Evolutionary conservation across 345 rosid genomes (phyloP).

Genomic region (Mallotus nudiflorus): DNA sequence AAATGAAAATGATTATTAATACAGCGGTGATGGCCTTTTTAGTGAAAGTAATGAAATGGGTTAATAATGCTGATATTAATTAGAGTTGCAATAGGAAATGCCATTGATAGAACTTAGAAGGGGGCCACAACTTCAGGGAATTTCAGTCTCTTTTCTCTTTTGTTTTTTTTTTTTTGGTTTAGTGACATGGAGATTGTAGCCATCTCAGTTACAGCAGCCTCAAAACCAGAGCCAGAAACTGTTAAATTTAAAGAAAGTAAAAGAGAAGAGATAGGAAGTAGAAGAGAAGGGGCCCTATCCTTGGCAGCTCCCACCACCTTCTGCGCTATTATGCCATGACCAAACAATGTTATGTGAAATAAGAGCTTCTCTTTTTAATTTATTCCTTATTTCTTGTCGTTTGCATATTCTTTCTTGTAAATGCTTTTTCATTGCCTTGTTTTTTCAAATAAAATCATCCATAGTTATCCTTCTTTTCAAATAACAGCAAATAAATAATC

Average conservation of each 20-base stretch:
- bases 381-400: conserved; percentile 29
- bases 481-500: not conserved
- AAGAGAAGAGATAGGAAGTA: not conserved
- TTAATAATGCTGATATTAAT: not conserved
- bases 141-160: not conserved
- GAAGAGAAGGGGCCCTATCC: conserved; percentile 5
- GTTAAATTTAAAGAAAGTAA: not conserved
- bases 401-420: not conserved
- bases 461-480: no score
- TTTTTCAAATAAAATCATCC: not conserved
- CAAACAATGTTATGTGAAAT: no score
- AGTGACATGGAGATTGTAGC: conserved; percentile 22
- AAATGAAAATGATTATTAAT: not conserved
- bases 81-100: no score
- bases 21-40: not conserved
- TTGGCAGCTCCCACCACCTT: not conserved
- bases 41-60: not conserved
- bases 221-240: not conserved
- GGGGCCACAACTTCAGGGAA: not conserved
- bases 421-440: not conserved
- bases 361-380: conserved; percentile 31
- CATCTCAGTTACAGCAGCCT: conserved; percentile 7
- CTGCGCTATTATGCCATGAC: not conserved
- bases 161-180: no score
- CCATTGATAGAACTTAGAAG: no score